Conservation (phyloP, 2,329 filamentous ascomycete species). For the Cladorrhinum sp. region DNA sequence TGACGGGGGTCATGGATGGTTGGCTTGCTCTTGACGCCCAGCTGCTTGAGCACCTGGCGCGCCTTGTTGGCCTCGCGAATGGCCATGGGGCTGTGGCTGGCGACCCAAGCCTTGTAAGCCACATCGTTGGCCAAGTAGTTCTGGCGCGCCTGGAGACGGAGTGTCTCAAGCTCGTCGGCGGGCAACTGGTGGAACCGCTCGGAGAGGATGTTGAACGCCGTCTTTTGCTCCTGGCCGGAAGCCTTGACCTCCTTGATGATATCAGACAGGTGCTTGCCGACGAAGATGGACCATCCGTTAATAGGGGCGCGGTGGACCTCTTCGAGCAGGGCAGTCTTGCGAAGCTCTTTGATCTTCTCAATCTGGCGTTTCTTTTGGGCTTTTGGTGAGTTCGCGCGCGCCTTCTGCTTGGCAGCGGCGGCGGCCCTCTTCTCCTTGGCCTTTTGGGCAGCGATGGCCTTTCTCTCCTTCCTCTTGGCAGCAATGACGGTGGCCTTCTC, state of each 20-base stretch:
- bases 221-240: not conserved
- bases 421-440: constrained; percentile 26
- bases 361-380: constrained; percentile 37
- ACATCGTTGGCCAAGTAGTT: constrained; percentile 43
- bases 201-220: constrained; percentile 21
- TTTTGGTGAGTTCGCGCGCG: constrained; percentile 28
- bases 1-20: constrained; percentile 46
- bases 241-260: constrained; percentile 26
- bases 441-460: constrained; percentile 16
- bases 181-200: constrained; percentile 41
- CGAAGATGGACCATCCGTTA: constrained; percentile 39
- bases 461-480: not conserved
- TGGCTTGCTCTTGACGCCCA: constrained; percentile 15
- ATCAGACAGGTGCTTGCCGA: constrained; percentile 26
- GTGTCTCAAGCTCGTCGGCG: constrained; percentile 43
- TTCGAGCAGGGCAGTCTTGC: constrained; percentile 39
- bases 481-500: constrained; percentile 24
- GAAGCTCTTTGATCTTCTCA: constrained; percentile 42
- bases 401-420: constrained; percentile 36
- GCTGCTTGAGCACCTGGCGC: constrained; percentile 40
- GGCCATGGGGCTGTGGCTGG: constrained; percentile 37
- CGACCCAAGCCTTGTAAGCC: constrained; percentile 48
- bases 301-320: constrained; percentile 37
- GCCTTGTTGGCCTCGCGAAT: constrained; percentile 48
- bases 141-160: constrained; percentile 34